Evolutionary conservation across 2,329 filamentous ascomycete genomes (phyloP), one percentile per base, ranked within the genome.

Genomic region (Verticillium nubilum): DNA sequence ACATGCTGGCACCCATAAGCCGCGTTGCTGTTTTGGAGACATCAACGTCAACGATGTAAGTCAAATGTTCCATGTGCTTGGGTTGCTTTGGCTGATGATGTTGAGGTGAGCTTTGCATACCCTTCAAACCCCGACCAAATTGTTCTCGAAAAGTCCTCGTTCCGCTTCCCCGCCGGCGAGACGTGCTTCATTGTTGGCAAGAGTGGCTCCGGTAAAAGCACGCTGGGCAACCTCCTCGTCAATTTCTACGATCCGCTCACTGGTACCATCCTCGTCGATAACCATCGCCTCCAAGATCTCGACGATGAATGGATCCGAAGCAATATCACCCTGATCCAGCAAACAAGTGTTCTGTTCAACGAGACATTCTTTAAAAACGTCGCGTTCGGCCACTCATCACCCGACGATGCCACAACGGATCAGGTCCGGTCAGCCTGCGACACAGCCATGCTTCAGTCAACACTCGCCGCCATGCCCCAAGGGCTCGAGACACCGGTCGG

Each of bases 171-270:
- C 0, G 80, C 88, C 0, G 88, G 90, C 0, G 80, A 90, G 62
- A 86, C 88, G 3, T 91, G 87, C 0, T 97, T 95, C 67, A 79
- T 98, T 2, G 85, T 97, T 56, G 95, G 94, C 0, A 84, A 82
- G 67, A 97, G 92, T 67, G 95, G 95, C 0, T 97, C 91, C 2
- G 94, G 94, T 0, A 98, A 98, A 72, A 97, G 92, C 66, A 98
- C 94, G 0, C 69, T 98, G 1, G 87, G 89, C 1, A 92, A 91
- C 68, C 79, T 98, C 0, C 79, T 98, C 0, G 80, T 92, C 56
- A 85, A 87, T 13, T 90, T 96, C 66, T 97, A 97, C 68, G 77
- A 84, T 6, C 85, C 90, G 0, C 72, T 75, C 0, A 75, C 75
- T 0, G 94, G 93, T 0, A 72, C 82, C 0, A 86, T 97, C 17